Evolutionary conservation across 2,329 filamentous ascomycete genomes (phyloP).

Genomic region (Aspergillaceae sp.): DNA sequence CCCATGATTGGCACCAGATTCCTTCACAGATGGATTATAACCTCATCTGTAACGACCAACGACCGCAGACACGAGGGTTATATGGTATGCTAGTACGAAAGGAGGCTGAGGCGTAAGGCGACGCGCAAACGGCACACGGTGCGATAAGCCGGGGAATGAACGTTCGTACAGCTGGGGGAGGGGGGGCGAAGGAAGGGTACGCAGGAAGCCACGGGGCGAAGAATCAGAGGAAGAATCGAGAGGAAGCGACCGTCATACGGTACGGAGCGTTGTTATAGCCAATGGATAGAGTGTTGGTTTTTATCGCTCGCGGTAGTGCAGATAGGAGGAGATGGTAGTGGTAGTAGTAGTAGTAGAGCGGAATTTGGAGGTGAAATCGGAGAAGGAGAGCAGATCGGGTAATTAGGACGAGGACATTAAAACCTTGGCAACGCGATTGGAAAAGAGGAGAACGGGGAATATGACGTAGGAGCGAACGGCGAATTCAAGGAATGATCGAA

Average conservation of each 20-base stretch:
- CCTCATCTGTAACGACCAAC: conserved; percentile 20
- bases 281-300: no score
- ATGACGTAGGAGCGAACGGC: conserved; percentile 11
- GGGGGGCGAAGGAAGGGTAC: not conserved
- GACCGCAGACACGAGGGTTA: conserved; percentile 10
- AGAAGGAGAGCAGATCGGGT: no score
- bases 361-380: no score
- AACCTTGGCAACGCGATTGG: no score
- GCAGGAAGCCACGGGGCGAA: not conserved
- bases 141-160: not conserved
- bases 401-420: no score
- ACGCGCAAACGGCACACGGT: not conserved
- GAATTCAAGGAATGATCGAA: conserved; percentile 8
- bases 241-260: conserved; percentile 2
- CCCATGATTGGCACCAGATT: conserved; percentile 28
- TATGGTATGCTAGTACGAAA: not conserved
- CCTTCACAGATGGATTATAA: conserved; percentile 14
- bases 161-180: conserved; percentile 1
- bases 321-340: no score
- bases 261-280: no score
- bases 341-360: no score
- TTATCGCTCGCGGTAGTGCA: no score
- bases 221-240: conserved; percentile 1
- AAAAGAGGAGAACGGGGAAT: conserved; percentile 3
- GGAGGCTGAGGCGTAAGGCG: not conserved